Evolutionary conservation across 306 rosid species (phyloP).

Genomic region (Purshia tridentata): DNA sequence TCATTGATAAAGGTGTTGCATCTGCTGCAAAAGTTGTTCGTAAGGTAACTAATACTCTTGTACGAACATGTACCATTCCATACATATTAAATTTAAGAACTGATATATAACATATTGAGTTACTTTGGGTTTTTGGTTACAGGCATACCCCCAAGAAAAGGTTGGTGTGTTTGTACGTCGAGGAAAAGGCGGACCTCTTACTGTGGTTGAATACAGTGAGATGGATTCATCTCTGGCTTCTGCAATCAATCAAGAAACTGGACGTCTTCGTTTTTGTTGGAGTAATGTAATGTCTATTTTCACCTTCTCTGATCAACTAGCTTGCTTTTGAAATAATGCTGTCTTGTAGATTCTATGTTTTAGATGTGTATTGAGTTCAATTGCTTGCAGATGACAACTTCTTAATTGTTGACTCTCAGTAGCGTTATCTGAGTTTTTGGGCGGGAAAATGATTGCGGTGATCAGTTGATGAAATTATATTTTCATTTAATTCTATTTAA

Average conservation of each 20-base stretch:
- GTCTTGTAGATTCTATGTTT: conserved; percentile 21
- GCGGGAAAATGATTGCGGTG: no score
- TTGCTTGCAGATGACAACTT: neutral
- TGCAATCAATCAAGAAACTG: conserved; percentile 84
- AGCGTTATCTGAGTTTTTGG: no score
- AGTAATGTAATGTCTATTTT: conserved; percentile 70
- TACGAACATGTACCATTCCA: neutral
- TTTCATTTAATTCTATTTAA: no score
- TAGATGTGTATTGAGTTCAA: neutral
- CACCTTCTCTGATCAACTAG: conserved; percentile 26
- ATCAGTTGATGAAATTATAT: no score
- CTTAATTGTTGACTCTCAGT: no score
- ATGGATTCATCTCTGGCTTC: conserved; percentile 79
- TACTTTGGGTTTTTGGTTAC: conserved; percentile 30
- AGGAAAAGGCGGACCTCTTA: conserved; percentile 96
- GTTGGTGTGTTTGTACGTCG: conserved; percentile 96
- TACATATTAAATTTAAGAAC: neutral
- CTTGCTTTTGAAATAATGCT: conserved; percentile 4
- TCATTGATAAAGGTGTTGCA: conserved; percentile 92
- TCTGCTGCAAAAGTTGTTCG: conserved; percentile 98
- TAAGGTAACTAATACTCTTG: conserved; percentile 53
- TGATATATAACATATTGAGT: neutral
- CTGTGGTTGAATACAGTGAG: conserved; percentile 95
- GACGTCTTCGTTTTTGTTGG: conserved; percentile 98
- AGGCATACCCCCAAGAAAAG: conserved; percentile 99